Conservation (phyloP, 768 basidiomycete species). For the Lyophyllum semitale region DNA sequence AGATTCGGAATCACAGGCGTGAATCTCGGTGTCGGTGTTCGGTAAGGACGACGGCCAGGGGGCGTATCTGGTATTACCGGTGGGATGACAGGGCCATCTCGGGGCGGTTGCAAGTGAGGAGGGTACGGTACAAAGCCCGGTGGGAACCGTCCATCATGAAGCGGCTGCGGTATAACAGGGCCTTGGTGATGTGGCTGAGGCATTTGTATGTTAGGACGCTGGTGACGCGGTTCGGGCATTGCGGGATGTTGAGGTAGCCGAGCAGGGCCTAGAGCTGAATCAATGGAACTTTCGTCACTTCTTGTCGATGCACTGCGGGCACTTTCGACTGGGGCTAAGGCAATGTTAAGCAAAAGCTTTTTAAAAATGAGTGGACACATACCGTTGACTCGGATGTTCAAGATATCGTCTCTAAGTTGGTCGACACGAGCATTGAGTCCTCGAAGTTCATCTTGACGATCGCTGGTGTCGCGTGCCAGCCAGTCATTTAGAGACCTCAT, state of each 20-base stretch:
- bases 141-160: conserved; percentile 10
- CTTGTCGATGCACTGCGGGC: conserved; percentile 6
- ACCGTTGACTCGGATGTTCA: conserved; percentile 38
- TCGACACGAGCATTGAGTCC: conserved; percentile 65
- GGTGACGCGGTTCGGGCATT: conserved; percentile 1
- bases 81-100: conserved; percentile 36
- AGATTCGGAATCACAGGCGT: conserved; percentile 14
- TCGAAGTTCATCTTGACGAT: conserved; percentile 74
- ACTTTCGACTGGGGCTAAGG: conserved; percentile 17
- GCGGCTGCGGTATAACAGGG: conserved; percentile 16
- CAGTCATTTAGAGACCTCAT: conserved; percentile 77
- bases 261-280: conserved; percentile 5
- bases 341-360: neutral
- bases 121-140: conserved; percentile 18
- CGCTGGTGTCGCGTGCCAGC: conserved; percentile 76
- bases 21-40: conserved; percentile 2
- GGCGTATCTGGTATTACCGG: conserved; percentile 17
- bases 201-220: conserved; percentile 1
- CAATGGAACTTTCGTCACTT: conserved; percentile 8
- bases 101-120: conserved; percentile 1
- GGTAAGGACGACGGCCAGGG: neutral
- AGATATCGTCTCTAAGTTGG: conserved; percentile 44
- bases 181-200: conserved; percentile 7
- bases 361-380: conserved; percentile 7
- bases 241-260: neutral